A percentile compares a stretch with the other conserved stretches of the same genome.
These are phyloP conservation scores for Musa schizocarpa DNA, from an alignment of 176 grass and related monocot genomes.

Conservation along the genomic window DNA sequence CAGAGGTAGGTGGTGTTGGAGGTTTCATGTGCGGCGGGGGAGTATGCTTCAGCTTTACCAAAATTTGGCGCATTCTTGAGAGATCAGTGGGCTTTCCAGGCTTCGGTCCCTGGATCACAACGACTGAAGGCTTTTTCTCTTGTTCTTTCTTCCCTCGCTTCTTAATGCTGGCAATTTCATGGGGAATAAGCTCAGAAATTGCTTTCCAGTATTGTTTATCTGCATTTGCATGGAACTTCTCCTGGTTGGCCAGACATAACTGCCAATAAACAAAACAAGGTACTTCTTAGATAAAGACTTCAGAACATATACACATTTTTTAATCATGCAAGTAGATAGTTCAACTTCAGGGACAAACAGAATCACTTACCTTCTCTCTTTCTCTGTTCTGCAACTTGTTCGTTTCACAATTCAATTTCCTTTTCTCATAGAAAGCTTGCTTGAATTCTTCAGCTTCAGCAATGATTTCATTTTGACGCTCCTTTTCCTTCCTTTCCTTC, in stretches of 20 bases:
- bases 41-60: slow-evolving; percentile 13
- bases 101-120: slow-evolving; percentile 18
- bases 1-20: slow-evolving; percentile 3
- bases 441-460: slow-evolving; percentile 16
- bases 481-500: slow-evolving; percentile 16
- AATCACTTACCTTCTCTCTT: slow-evolving; percentile 7
- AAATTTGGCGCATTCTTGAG: slow-evolving; percentile 18
- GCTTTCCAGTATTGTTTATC: slow-evolving; percentile 25
- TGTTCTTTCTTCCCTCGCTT: slow-evolving; percentile 16
- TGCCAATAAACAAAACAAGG: background rate
- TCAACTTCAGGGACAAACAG: background rate
- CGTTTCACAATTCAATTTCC: slow-evolving; percentile 21
- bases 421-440: slow-evolving; percentile 16
- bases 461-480: slow-evolving; percentile 13
- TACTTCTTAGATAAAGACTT: background rate
- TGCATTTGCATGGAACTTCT: slow-evolving; percentile 22
- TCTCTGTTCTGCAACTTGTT: slow-evolving; percentile 15
- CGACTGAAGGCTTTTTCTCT: slow-evolving; percentile 15
- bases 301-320: background rate
- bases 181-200: slow-evolving; percentile 11
- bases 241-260: slow-evolving; percentile 17
- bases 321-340: background rate
- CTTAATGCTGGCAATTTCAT: slow-evolving; percentile 19
- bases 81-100: slow-evolving; percentile 20
- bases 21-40: slow-evolving; percentile 17